A percentile compares a stretch with the other conserved stretches of the same genome.
These are phyloP conservation scores for Euclidium syriacum DNA, from an alignment of 345 rosid genomes.

Conservation along the genomic window DNA sequence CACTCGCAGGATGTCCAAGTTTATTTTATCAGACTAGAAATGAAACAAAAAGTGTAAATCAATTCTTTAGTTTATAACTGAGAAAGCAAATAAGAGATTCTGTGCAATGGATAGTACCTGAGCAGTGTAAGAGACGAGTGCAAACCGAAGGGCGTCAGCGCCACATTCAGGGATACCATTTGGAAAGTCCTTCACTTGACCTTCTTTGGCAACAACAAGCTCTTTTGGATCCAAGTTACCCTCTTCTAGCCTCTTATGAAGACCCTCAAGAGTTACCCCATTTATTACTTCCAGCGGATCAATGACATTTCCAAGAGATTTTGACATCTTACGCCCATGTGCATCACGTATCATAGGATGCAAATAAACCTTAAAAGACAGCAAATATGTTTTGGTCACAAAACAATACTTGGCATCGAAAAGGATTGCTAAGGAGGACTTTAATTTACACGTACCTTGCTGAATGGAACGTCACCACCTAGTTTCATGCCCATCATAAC, in stretches of 20 bases:
- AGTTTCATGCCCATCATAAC: conserved; percentile 83
- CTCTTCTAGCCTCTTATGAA: conserved; percentile 70
- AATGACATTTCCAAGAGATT: conserved; percentile 86
- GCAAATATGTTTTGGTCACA: background rate
- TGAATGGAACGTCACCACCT: conserved; percentile 89
- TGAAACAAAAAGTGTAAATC: background rate
- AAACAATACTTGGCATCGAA: background rate
- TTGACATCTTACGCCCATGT: conserved; percentile 95
- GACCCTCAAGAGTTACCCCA: conserved; percentile 80
- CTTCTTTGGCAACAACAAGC: conserved; percentile 65
- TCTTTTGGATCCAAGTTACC: conserved; percentile 82
- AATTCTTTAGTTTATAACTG: conserved; percentile 5
- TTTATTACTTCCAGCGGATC: conserved; percentile 93
- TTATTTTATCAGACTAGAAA: conserved; percentile 85
- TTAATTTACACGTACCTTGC: conserved; percentile 47
- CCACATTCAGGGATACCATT: conserved; percentile 96
- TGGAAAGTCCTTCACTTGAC: conserved; percentile 77
- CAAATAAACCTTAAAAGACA: conserved; percentile 61
- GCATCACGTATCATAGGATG: conserved; percentile 99
- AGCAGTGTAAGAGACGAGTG: conserved; percentile 89
- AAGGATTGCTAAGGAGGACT: background rate
- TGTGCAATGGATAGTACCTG: conserved; percentile 51
- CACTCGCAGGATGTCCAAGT: conserved; percentile 92
- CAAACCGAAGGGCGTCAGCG: conserved; percentile 96
- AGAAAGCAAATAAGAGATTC: background rate